phyloP scores from a whole-genome alignment of 352 stramenopile species.

The Albugo candida region DNA sequence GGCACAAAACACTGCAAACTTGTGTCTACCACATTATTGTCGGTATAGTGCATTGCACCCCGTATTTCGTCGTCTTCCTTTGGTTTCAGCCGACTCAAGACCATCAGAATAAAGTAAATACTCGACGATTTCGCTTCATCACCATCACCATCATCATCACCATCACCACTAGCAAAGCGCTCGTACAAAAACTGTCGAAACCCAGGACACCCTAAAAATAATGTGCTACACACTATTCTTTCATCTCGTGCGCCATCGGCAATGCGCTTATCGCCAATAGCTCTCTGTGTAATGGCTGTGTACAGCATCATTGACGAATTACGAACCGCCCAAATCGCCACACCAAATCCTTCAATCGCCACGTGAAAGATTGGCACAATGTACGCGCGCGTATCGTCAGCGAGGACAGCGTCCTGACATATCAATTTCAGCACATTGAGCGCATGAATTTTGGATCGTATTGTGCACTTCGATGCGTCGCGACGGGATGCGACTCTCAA shows the following conservation, averaged over 20 bases:
- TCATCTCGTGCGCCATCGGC: conserved; percentile 39
- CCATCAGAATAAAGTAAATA: conserved; percentile 58
- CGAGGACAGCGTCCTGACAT: conserved; percentile 70
- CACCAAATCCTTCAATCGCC: conserved; percentile 68
- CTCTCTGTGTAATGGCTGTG: conserved; percentile 50
- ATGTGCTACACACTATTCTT: conserved; percentile 42
- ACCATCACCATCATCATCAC: background rate
- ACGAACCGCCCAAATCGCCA: conserved; percentile 67
- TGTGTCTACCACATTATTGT: background rate
- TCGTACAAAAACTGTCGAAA: conserved; percentile 36
- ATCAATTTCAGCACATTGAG: conserved; percentile 84
- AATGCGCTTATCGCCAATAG: conserved; percentile 68
- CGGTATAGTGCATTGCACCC: conserved; percentile 1
- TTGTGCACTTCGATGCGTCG: conserved; percentile 23
- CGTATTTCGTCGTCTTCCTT: conserved; percentile 28
- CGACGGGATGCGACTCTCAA: conserved; percentile 34
- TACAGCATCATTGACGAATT: conserved; percentile 88
- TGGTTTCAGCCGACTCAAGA: conserved; percentile 52
- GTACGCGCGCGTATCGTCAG: conserved; percentile 64
- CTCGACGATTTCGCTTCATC: conserved; percentile 24
- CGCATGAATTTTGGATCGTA: conserved; percentile 45
- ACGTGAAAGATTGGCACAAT: conserved; percentile 74
- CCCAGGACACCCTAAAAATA: conserved; percentile 66
- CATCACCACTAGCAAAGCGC: conserved; percentile 13
- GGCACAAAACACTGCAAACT: conserved; percentile 25